Evolutionary conservation across 1,284 basidiomycete genomes (phyloP).

Genomic region (Rhodotorula sp.): DNA sequence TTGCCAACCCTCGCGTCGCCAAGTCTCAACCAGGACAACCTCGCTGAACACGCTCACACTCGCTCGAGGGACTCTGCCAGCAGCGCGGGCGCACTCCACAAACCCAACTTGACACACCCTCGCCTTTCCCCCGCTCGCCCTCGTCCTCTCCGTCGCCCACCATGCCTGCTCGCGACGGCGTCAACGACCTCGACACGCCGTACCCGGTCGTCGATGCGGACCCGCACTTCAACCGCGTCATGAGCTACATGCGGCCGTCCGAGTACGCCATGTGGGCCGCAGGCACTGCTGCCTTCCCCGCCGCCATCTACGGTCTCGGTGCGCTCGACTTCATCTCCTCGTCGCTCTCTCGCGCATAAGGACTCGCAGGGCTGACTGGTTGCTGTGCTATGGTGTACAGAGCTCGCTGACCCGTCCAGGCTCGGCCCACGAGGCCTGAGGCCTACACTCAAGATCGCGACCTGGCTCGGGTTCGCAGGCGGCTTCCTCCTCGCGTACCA

Average conservation of each 20-base stretch:
- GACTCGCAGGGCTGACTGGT: background rate
- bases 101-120: too few relatives aligned
- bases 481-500: slow-evolving; percentile 96
- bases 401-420: slow-evolving; percentile 51
- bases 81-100: too few relatives aligned
- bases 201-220: slow-evolving; percentile 55
- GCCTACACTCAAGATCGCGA: slow-evolving; percentile 54
- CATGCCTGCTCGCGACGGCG: slow-evolving; percentile 9
- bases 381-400: slow-evolving; percentile 42
- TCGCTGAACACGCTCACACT: too few relatives aligned
- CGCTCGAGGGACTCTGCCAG: too few relatives aligned
- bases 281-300: slow-evolving; percentile 74
- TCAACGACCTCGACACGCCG: slow-evolving; percentile 36
- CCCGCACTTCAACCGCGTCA: slow-evolving; percentile 83
- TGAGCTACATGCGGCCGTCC: slow-evolving; percentile 81
- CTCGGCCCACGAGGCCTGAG: slow-evolving; percentile 31
- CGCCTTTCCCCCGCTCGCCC: too few relatives aligned
- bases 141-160: background rate
- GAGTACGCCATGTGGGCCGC: slow-evolving; percentile 86
- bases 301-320: slow-evolving; percentile 73
- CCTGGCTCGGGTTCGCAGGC: slow-evolving; percentile 68
- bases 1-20: too few relatives aligned
- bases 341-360: background rate
- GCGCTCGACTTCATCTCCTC: slow-evolving; percentile 1
- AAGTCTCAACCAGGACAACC: too few relatives aligned